Percentiles rank a stretch among this genome's conserved stretches.
These are phyloP conservation scores for Trichophyton mentagrophytes DNA, from an alignment of 2,329 filamentous ascomycete species.

Conservation along the genomic window DNA sequence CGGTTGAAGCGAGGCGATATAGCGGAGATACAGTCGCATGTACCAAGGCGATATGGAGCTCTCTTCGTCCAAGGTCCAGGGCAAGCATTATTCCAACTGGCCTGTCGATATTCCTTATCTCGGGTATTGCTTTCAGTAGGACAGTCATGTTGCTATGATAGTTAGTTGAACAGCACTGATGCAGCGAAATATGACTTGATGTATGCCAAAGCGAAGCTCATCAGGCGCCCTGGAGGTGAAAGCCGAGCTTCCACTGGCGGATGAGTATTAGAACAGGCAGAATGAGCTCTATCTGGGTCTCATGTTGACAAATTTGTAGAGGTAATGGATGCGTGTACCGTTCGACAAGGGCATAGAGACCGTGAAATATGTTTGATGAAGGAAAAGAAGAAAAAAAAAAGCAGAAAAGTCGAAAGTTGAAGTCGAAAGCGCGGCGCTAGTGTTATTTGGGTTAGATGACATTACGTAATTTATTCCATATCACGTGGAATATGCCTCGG, in stretches of 20 bases:
- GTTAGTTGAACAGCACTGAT: neutral
- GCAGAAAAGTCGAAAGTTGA: conserved; percentile 9
- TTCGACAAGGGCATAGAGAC: conserved; percentile 37
- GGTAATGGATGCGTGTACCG: conserved; percentile 18
- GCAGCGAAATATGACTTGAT: conserved; percentile 10
- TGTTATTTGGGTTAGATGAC: neutral
- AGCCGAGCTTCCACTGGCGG: conserved; percentile 17
- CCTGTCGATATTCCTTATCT: too few relatives aligned
- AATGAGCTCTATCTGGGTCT: conserved; percentile 29
- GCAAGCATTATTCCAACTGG: neutral
- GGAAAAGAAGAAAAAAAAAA: conserved; percentile 16
- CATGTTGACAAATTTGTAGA: conserved; percentile 28
- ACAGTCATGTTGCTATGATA: neutral
- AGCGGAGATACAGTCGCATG: neutral
- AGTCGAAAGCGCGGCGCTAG: conserved; percentile 8
- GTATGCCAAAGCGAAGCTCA: conserved; percentile 37
- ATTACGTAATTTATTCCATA: too few relatives aligned
- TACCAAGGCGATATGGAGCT: neutral
- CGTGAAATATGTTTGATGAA: conserved; percentile 20
- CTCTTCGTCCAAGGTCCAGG: neutral
- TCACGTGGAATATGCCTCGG: too few relatives aligned
- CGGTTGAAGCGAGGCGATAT: neutral
- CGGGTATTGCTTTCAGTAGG: too few relatives aligned
- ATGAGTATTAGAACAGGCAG: conserved; percentile 34
- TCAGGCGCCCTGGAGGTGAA: conserved; percentile 15